These are phyloP conservation scores for Botrytis byssoidea DNA, from an alignment of 2,329 filamentous ascomycete genomes.

Conservation along the genomic window DNA sequence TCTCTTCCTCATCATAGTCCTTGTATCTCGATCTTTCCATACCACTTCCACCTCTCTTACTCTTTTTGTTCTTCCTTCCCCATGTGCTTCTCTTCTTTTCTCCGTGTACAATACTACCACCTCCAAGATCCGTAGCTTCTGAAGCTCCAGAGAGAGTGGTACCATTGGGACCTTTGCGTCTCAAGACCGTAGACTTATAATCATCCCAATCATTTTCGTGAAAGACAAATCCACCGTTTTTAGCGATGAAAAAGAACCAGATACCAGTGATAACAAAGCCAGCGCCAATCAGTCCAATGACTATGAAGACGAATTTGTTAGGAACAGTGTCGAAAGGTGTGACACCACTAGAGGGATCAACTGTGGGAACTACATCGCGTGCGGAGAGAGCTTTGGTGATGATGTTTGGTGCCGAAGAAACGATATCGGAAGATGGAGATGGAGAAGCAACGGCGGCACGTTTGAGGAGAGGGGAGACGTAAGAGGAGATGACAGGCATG, in stretches of 20 bases:
- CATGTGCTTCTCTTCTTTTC: conserved; percentile 50
- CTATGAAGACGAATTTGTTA: conserved; percentile 72
- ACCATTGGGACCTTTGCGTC: conserved; percentile 85
- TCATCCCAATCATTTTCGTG: conserved; percentile 90
- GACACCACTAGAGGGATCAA: conserved; percentile 48
- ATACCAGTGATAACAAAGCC: conserved; percentile 72
- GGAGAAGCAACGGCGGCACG: conserved; percentile 23
- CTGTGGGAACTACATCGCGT: conserved; percentile 21
- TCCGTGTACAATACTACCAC: conserved; percentile 77
- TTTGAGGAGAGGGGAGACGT: conserved; percentile 29
- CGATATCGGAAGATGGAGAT: conserved; percentile 12
- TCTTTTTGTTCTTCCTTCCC: conserved; percentile 43
- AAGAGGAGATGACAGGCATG: conserved; percentile 36
- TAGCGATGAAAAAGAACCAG: conserved; percentile 99
- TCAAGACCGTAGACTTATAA: conserved; percentile 91
- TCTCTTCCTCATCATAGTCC: conserved; percentile 36
- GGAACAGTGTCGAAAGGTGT: conserved; percentile 51
- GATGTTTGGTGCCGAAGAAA: not conserved
- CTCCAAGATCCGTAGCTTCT: conserved; percentile 78
- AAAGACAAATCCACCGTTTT: conserved; percentile 92
- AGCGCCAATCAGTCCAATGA: conserved; percentile 82
- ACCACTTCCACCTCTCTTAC: conserved; percentile 28
- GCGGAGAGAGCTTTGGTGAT: conserved; percentile 20
- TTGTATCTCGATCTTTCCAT: conserved; percentile 35
- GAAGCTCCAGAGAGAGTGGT: conserved; percentile 82